Base-by-base conservation (phyloP, 169 alveolate genomes). In the Pseudocohnilembus persalinus region DNA sequence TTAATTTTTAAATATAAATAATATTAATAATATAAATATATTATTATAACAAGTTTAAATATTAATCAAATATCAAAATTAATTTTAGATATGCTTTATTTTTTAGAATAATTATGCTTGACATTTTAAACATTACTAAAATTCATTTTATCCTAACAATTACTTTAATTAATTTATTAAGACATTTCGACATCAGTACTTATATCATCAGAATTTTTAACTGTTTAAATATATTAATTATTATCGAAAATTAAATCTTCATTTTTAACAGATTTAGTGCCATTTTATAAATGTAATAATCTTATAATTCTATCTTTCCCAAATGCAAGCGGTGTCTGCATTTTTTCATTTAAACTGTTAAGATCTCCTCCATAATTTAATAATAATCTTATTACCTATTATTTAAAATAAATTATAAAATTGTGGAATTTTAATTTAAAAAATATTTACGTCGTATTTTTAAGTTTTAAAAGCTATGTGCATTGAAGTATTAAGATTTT, bases 331-430 rank as follows among this genome's bases (percentile, higher is more conserved):
- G 84, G 84, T 49, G 84, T 79, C 29, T 79, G 29, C 15, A 68
- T 63, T 34, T 79, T 79, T 1, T 27, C 74, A 79, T 79, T 79
- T 16, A 79, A 0, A 20, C 30, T 49, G 63, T 79, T 79, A 26
- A 79, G 63, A 63, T 79, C 76, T n/a, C 84, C 84, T 26, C 84
- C 84, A 28, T 29, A 27, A 30, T 79, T 79, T n/a, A 79, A 49
- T 29, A 79, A 29, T 33, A 79, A 29, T 49, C n/a, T 79, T 34
- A 79, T 79, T n/a, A 79, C 76, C 84, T 79, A n/a, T 15, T 78
- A 78, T 24, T n/a, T 25, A 63, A 77, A 76, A 1, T 33, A 34
- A 32, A 33, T 0, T 1, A 32, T 0, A 6, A 77, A 32, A 33
- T 31, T 31, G 25, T 33, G 1, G 25, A 11, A 78, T 20, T 25